Base-by-base conservation (phyloP, 2,329 filamentous ascomycete species). In the Pseudophaeomoniella oleicola region DNA sequence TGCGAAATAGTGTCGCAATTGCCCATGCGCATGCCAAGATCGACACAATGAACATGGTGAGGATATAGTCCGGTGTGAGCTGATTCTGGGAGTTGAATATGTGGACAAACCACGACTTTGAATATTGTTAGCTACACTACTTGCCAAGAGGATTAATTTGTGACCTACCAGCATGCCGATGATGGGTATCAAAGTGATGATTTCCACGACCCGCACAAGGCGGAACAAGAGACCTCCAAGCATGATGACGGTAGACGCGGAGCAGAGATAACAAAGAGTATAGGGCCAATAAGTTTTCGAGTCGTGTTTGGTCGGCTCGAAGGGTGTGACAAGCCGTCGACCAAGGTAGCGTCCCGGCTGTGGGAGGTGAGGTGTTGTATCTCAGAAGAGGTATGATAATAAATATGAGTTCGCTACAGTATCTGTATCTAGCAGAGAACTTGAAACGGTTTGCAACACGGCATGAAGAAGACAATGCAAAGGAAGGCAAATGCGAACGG, bases 1-100 rank as follows among this genome's bases (percentile, higher is more conserved):
- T 73, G 38, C 70, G 66, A 54, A 79, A 62, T 14, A 75, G 54
- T 2, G 74, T 79, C 43, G 70, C 71, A 38, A 77, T 47, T 27
- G 65, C 64, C 74, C 74, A 79, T 42, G 70, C 73, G 40, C 67
- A 60, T 33, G 67, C 74, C 29, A 79, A 62, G 4, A 74, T 69
- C 29, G 69, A 71, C 46, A 74, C 69, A 43, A 79, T 78, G 64
- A 79, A 79, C 36, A 78, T 66, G 31, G 76, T 65, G 32, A 78
- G 64, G 50, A 78, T 69, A 50, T 67, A 74, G 40, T 58, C 54
- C 14, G 74, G 74, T 4, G 73, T 78, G 42, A 78, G 65, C 40
- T 62, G 54, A 55, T 73, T 73, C 47, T 59, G 61, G 42, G 64
- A 57, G 43, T 71, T 61, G 58, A 67, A 78, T 50, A 63, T 64